Conservation (phyloP, 768 basidiomycete genomes). For the Crucibulum laeve region DNA sequence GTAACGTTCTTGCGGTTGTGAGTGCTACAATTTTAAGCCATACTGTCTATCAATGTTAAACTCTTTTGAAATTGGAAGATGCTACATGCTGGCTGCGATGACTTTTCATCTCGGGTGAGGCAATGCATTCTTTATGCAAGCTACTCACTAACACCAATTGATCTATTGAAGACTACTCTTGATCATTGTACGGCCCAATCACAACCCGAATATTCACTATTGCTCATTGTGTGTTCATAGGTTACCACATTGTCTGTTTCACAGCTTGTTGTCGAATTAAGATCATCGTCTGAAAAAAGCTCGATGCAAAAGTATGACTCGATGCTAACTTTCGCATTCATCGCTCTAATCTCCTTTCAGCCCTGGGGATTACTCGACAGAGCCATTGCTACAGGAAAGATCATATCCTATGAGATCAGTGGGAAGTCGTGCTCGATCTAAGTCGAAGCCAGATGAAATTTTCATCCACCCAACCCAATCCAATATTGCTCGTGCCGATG, state of each 20-base stretch:
- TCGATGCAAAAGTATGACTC: slow-evolving; percentile 13
- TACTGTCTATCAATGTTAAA: background rate
- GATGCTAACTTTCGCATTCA: background rate
- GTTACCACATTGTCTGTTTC: slow-evolving; percentile 51
- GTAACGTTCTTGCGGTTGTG: slow-evolving; percentile 62
- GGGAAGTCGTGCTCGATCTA: slow-evolving; percentile 37
- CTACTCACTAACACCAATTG: slow-evolving; percentile 2
- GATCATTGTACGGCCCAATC: slow-evolving; percentile 34
- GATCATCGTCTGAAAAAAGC: slow-evolving; percentile 13
- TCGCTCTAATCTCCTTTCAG: background rate
- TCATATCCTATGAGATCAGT: slow-evolving; percentile 12
- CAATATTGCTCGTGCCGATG: slow-evolving; percentile 65
- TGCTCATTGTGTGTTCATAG: slow-evolving; percentile 24
- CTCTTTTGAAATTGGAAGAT: slow-evolving; percentile 25
- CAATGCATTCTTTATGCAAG: background rate
- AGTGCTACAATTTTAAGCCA: slow-evolving; percentile 18
- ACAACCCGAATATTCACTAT: background rate
- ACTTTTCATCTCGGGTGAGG: slow-evolving; percentile 67
- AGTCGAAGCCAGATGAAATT: slow-evolving; percentile 53
- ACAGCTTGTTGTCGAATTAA: slow-evolving; percentile 53
- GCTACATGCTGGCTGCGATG: slow-evolving; percentile 75
- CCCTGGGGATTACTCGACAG: background rate
- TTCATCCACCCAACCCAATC: slow-evolving; percentile 62
- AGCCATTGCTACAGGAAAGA: slow-evolving; percentile 14
- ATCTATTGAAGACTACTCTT: slow-evolving; percentile 37